phyloP scores from a whole-genome alignment of 2,329 filamentous ascomycete species.

The Trichocomaceae sp. region DNA sequence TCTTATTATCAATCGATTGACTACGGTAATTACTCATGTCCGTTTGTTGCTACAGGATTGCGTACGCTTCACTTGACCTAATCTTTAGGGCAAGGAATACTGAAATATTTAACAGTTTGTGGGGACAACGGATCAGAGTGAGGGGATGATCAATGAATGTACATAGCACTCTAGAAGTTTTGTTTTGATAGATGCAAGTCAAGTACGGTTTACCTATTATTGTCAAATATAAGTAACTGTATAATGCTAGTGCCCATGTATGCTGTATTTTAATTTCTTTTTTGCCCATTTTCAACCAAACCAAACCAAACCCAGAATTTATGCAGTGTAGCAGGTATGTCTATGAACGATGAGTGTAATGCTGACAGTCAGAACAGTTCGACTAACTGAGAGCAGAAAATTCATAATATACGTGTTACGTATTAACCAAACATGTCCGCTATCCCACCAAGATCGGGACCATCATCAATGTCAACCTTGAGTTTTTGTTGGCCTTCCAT shows the following conservation, averaged over 20 bases:
- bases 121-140: not conserved
- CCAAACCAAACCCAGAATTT: not conserved
- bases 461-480: slow-evolving; percentile 40
- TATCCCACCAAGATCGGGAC: slow-evolving; percentile 47
- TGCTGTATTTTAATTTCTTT: not conserved
- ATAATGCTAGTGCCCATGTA: not conserved
- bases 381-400: not conserved
- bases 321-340: not conserved
- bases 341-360: not conserved
- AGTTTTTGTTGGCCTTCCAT: slow-evolving; percentile 35
- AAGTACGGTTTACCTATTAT: not conserved
- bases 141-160: not conserved
- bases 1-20: not conserved
- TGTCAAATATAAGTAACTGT: not conserved
- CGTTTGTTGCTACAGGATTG: not conserved
- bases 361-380: not conserved
- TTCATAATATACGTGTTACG: too few species aligned
- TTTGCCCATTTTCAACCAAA: not conserved
- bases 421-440: slow-evolving; percentile 48
- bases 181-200: not conserved
- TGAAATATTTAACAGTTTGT: not conserved
- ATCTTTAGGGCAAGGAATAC: not conserved
- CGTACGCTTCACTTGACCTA: not conserved
- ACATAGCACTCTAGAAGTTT: not conserved
- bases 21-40: not conserved